Base-by-base conservation (phyloP, 805 yeast genomes). In the Naumovozyma dairenensis region DNA sequence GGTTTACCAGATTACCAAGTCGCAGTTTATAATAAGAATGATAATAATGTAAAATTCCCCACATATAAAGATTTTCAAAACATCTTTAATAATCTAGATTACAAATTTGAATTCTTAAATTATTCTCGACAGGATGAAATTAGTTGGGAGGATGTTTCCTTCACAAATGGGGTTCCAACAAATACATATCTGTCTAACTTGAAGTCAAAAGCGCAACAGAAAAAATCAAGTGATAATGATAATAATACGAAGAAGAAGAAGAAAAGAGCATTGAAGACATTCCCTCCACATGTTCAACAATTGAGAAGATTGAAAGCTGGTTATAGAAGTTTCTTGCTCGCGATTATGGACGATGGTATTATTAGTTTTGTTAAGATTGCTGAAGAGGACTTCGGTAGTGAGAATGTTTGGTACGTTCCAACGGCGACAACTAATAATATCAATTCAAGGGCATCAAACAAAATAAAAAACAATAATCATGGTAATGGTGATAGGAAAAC, bases 1-100 rank as follows among this genome's bases (percentile, higher is more conserved):
- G 75, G 79, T 0, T 29, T 49, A 2, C 94, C 96, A 1, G 87
- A 87, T 53, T 87, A 72, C 51, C 84, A 78, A 45, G 57, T 89
- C 1, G 65, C 72, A 2, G 72, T 84, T 0, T 65, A 74, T 12
- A 70, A 74, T 37, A 65, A 71, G 3, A 61, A 60, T 8, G 52
- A 55, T 2, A 34, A 30, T n/a, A 29, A 31, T 3, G 42, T 49
- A 16, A 52, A 53, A 13, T 67, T 79, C 31, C 83, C 85, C 0
- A 55, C 62, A 0, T 55, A 66, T 2, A 10, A 43, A 1, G 71
- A 72, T 9, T 50, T 77, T 1, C 59, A 63, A 21, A 28, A 44
- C 4, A 37, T 69, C 6, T 56, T 69, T 36, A 42, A 42, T 36
- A 48, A 45, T 27, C 47, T 52, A 1, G 55, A 54, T 35, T 48